Base-by-base conservation (phyloP, 306 rosid species). In the Carpinus viminea region DNA sequence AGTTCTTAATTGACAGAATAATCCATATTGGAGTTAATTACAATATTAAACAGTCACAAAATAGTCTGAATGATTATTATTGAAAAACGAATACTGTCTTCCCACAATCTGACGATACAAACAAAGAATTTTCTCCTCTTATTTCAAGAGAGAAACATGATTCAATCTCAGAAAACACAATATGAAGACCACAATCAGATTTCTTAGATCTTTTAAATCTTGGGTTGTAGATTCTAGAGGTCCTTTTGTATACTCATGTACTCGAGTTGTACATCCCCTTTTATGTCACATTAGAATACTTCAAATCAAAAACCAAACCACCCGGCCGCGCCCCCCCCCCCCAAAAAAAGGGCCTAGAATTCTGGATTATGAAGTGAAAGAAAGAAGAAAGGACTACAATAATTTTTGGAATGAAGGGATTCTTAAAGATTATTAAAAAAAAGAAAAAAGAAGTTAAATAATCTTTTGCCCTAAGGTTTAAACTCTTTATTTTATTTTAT, bases 91-190 rank as follows among this genome's bases (percentile, higher is more conserved):
- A 17, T 12, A 6, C 2, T 17, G 45, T 66, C 71, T 66, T 38
- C 5, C 71, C 46, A 38, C 48, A 36, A 18, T 4, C 71, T 66
- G 8, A 66, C 7, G 24, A 36, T 66, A 38, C n/a, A 66, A 65
- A 66, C 28, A 38, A 66, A 41, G 71, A 36, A 66, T 36, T 8
- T 38, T 65, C 71, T 65, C 38, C 71, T 38, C 71, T 65, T 65
- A 8, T 38, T 38, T 38, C 71, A 36, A 7, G 47, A 65, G 2
- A n/a, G 8, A 62, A 62, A 65, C 18, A 3, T 7, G 16, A 59
- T 11, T 65, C 4, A 10, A 17, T 4, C 48, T 11, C 0, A 65
- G 24, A 16, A 36, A 36, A 5, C 21, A 36, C 21, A 65, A 34
- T 24, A 56, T 56, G 48, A 38, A 16, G 7, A 5, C 48, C 38